phyloP scores from a whole-genome alignment of 805 yeast genomes.

The Kodamaea hsintzibuensis region DNA sequence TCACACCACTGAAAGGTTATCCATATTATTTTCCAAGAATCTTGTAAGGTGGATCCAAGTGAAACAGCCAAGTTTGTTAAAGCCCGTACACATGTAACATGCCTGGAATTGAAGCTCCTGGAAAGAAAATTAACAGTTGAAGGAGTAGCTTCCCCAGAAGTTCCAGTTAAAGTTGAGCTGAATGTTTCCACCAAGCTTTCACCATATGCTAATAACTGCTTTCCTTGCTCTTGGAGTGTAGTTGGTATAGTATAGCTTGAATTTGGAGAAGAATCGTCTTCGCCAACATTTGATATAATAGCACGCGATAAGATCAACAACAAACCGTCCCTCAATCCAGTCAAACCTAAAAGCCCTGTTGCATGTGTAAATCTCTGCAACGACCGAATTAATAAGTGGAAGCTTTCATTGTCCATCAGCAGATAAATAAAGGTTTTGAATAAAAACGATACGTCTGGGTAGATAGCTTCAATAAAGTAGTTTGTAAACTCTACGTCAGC shows the following conservation, averaged over 20 bases:
- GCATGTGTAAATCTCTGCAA: conserved; percentile 82
- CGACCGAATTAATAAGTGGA: conserved; percentile 66
- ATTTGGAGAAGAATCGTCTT: not conserved
- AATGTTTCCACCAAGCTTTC: conserved; percentile 55
- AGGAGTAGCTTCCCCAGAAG: not conserved
- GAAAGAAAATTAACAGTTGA: conserved; percentile 15
- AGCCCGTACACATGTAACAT: conserved; percentile 76
- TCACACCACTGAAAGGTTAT: conserved; percentile 78
- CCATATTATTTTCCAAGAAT: conserved; percentile 63
- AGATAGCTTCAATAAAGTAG: conserved; percentile 29
- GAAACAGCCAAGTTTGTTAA: conserved; percentile 75
- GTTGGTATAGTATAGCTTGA: not conserved
- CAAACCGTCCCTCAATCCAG: conserved; percentile 55
- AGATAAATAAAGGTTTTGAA: conserved; percentile 54
- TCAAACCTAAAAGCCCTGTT: conserved; percentile 69
- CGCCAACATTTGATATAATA: conserved; percentile 18
- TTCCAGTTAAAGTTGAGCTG: conserved; percentile 27
- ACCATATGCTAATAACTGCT: conserved; percentile 45
- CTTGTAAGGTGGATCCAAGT: conserved; percentile 69
- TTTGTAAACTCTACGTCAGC: conserved; percentile 38
- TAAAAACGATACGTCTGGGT: conserved; percentile 27
- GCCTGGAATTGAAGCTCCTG: conserved; percentile 60
- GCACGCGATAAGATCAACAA: conserved; percentile 29
- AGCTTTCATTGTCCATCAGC: conserved; percentile 67
- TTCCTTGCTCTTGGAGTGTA: conserved; percentile 25